Evolutionary conservation across 75 land plant genomes (phyloP).

Genomic region (Picea sitchensis): DNA sequence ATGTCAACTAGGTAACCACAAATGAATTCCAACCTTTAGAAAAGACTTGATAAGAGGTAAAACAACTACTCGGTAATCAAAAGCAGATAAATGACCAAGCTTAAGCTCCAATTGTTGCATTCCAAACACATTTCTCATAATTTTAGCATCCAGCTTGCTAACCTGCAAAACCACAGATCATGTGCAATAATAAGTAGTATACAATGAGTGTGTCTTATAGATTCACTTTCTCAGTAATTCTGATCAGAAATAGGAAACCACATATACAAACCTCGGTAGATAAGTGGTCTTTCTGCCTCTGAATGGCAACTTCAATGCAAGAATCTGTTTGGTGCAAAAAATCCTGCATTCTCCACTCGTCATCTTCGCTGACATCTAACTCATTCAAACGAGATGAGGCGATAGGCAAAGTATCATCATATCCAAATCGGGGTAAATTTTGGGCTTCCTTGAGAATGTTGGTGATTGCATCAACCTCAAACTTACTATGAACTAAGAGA

Average conservation of each 20-base stretch:
- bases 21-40: conserved; percentile 42
- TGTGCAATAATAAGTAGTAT: background rate
- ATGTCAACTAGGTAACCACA: background rate
- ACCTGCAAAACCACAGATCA: conserved; percentile 38
- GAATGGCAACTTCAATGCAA: conserved; percentile 62
- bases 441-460: conserved; percentile 76
- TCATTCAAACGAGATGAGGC: conserved; percentile 51
- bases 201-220: background rate
- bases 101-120: conserved; percentile 70
- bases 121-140: conserved; percentile 48
- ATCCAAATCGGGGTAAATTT: conserved; percentile 52
- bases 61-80: conserved; percentile 67
- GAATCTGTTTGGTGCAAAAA: conserved; percentile 49
- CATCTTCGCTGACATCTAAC: conserved; percentile 60
- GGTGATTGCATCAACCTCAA: conserved; percentile 68
- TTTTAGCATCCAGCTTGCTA: conserved; percentile 70
- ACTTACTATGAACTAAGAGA: conserved; percentile 21
- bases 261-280: conserved; percentile 62
- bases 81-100: conserved; percentile 46
- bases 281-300: conserved; percentile 73
- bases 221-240: conserved; percentile 4
- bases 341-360: conserved; percentile 66
- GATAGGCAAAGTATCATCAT: conserved; percentile 41
- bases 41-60: conserved; percentile 70
- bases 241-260: background rate